Evolutionary conservation across 768 basidiomycete genomes (phyloP), one percentile per base, ranked within the genome.

Genomic region (Podaxis sp.): DNA sequence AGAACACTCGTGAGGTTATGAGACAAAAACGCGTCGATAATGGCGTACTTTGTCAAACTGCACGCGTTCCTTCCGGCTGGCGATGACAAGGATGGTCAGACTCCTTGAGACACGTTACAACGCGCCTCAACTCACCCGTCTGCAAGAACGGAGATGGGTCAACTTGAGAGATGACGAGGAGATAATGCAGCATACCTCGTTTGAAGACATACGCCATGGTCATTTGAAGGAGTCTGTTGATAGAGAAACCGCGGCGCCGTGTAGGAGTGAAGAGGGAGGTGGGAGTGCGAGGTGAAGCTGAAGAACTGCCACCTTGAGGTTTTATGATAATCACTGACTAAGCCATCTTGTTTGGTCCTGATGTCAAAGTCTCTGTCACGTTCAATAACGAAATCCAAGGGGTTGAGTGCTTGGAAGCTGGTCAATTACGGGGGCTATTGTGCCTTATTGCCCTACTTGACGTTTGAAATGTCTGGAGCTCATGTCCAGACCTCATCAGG

Each of bases 1-100:
- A 16, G 38, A 55, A 35, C 25, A 53, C 60, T 68, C 3, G 67
- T 64, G 54, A 63, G 68, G 63, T 59, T 62, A 55, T 60, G 61
- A 66, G 57, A 50, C 50, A 35, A 51, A 32, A 54, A 61, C 61
- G 58, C 50, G 51, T 56, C 32, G 40, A 57, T 61, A 63, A 21
- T 57, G 27, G 61, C 80, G 63, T 66, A 89, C 93, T 82, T 96
- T 96, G 70, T 96, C 94, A 68, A 96, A 96, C 67, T 92, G 89
- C 55, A 96, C 90, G 70, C 86, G 89, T 75, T 96, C 94, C 75
- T 93, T 94, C 64, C 93, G 91, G 61, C 88, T 88, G 64, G 9
- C 66, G 48, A 16, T 21, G 36, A n/a, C 51, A 13, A 64, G 64
- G 37, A 59, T 63, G 68, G 53, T 57, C 65, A 64, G 28, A 40